Evolutionary conservation across 225 moss, liverwort and hornwort species (phyloP), one percentile per base, ranked within the genome.

Genomic region (Physcomitrium patens): DNA sequence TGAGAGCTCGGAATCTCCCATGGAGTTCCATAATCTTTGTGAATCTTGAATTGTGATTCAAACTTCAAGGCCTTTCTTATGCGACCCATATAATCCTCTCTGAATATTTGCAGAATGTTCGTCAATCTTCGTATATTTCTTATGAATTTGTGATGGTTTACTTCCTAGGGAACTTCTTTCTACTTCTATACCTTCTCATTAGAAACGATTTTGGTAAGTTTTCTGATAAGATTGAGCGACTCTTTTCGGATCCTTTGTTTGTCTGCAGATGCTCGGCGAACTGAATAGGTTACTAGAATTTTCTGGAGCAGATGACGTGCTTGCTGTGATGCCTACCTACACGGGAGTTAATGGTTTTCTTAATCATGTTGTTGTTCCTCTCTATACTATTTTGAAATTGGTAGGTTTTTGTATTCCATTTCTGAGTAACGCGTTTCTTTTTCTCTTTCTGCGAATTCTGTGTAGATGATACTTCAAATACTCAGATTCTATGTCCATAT

Each of bases 241-340:
- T 43, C 27, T 61, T 16, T 54, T 70, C 31, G 62, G 17, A 55
- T 26, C 0, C 66, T 45, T 69, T 60, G 67, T 67, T 50, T 37
- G 31, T 37, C 50, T 73, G 86, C 91, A 96, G 95, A 96, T 96
- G 95, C 90, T 91, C 28, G 84, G 77, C 65, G 95, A 96, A 75
- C 79, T 96, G 43, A 89, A 91, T 67, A 88, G 89, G 47, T 91
- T 96, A 76, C 62, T 96, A 71, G 95, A 91, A 51, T 82, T 87
- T 53, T 75, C 86, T 66, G 78, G 87, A 65, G 87, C 83, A 76
- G 83, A 84, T 60, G 81, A 89, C 3, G 83, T 77, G 27, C 82
- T 83, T 70, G 81, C 79, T 48, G 83, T 90, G 48, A 91, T 87
- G 80, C 95, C 93, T 67, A 81, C 93, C 22, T 90, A 89, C 71